Conservation (phyloP, 176 grass and related monocot species). For the Oryza glaberrima region DNA sequence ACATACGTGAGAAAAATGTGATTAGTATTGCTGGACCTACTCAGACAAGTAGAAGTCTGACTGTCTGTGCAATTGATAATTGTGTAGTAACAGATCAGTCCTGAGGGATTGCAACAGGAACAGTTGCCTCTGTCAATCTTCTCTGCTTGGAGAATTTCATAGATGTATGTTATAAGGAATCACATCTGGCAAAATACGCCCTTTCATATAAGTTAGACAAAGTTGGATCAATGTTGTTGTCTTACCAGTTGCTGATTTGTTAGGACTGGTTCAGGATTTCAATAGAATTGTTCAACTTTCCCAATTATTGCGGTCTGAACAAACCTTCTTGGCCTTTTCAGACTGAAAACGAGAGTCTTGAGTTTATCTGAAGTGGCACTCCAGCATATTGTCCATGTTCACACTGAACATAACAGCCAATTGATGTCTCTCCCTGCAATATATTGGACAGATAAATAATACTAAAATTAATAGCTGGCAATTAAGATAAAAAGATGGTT, state of each 20-base stretch:
- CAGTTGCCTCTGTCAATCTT: neutral
- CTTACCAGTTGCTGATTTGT: neutral
- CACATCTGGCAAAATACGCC: neutral
- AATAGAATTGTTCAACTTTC: neutral
- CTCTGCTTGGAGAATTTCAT: neutral
- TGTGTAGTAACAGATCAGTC: neutral
- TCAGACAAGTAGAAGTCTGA: neutral
- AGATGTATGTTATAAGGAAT: neutral
- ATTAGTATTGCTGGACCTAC: neutral
- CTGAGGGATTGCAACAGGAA: neutral
- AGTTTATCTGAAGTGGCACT: neutral
- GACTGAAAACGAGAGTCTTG: neutral
- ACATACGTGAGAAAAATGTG: neutral
- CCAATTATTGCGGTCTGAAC: constrained; percentile 1
- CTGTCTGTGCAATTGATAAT: neutral
- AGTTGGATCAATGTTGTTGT: constrained; percentile 12
- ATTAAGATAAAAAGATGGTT: neutral
- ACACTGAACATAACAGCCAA: neutral
- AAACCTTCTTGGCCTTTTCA: neutral
- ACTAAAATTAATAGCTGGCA: neutral
- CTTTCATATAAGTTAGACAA: neutral
- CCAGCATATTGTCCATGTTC: constrained; percentile 9
- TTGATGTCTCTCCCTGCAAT: neutral
- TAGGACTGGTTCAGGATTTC: neutral
- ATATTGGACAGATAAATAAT: neutral